Evolutionary conservation across 2,329 filamentous ascomycete genomes (phyloP).

Genomic region (Trichoderma sp.): DNA sequence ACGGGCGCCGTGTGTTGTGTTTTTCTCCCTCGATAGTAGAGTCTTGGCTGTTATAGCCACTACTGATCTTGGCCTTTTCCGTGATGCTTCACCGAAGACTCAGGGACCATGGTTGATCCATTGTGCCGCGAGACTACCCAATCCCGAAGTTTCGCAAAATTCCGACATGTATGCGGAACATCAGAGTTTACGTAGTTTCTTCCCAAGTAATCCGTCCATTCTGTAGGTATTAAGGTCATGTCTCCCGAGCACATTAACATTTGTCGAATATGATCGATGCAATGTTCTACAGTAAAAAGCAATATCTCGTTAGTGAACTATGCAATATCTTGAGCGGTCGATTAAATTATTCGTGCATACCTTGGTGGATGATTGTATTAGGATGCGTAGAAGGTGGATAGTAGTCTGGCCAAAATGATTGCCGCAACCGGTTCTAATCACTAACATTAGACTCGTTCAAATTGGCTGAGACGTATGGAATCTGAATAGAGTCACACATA

Average conservation of each 20-base stretch:
- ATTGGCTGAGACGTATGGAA: neutral
- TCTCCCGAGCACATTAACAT: neutral
- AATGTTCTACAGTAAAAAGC: neutral
- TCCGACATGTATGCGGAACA: neutral
- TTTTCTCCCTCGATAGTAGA: too few relatives aligned
- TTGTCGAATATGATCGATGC: neutral
- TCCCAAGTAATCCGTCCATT: neutral
- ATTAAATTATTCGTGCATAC: neutral
- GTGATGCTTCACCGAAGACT: neutral
- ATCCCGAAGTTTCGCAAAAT: neutral
- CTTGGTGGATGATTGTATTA: neutral
- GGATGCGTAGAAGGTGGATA: neutral
- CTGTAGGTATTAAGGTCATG: neutral
- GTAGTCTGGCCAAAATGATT: neutral
- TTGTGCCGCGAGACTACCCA: neutral
- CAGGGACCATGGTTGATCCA: neutral
- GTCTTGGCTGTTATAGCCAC: too few relatives aligned
- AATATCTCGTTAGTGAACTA: neutral
- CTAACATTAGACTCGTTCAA: neutral
- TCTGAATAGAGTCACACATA: neutral
- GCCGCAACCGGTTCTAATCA: neutral
- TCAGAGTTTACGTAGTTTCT: neutral
- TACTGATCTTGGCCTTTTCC: neutral
- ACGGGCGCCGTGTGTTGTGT: too few relatives aligned
- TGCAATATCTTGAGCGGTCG: neutral